Evolutionary conservation across 768 basidiomycete genomes (phyloP).

Genomic region (Hortiboletus flavorubellus): DNA sequence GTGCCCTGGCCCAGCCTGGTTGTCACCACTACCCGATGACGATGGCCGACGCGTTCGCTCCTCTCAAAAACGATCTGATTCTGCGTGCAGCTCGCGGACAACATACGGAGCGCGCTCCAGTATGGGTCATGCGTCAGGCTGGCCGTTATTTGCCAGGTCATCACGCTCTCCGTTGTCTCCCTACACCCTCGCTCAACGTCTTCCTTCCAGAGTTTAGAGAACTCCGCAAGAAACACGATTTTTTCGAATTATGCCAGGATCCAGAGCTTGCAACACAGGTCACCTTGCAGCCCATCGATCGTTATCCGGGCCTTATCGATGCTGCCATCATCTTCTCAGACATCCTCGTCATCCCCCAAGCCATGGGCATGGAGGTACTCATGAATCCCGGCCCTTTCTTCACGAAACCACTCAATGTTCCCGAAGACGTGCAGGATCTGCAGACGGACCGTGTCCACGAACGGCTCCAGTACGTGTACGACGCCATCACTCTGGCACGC

Average conservation of each 20-base stretch:
- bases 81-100: constrained; percentile 90
- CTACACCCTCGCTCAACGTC: background rate
- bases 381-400: constrained; percentile 94
- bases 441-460: constrained; percentile 71
- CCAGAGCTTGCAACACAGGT: constrained; percentile 87
- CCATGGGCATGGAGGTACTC: constrained; percentile 91
- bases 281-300: constrained; percentile 90
- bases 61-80: constrained; percentile 82
- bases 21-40: background rate
- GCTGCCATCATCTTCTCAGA: constrained; percentile 98
- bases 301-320: constrained; percentile 84
- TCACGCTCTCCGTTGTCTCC: constrained; percentile 12
- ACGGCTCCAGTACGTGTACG: constrained; percentile 88
- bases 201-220: constrained; percentile 73
- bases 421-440: constrained; percentile 67
- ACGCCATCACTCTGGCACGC: constrained; percentile 85
- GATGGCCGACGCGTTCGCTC: constrained; percentile 55
- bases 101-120: constrained; percentile 87
- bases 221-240: constrained; percentile 81
- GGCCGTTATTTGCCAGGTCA: constrained; percentile 92
- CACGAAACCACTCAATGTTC: constrained; percentile 78
- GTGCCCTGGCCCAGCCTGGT: background rate
- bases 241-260: constrained; percentile 93
- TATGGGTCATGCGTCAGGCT: constrained; percentile 98
- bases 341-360: constrained; percentile 96